These are phyloP conservation scores for Lobosporangium transversale DNA, from an alignment of 192 early-diverging fungal species.

Conservation along the genomic window DNA sequence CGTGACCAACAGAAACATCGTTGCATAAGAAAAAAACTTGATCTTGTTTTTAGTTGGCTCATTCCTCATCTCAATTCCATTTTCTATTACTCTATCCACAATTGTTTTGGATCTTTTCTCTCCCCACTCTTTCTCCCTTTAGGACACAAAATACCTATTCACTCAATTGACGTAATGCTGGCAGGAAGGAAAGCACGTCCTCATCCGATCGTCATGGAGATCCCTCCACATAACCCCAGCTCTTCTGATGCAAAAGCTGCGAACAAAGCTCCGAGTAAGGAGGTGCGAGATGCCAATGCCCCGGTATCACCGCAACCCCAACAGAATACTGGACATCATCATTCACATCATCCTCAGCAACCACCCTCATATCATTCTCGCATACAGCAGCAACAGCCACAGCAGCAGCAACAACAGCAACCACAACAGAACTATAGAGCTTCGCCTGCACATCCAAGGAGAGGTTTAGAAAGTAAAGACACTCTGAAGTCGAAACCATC, in stretches of 20 bases:
- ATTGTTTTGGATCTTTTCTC: too few relatives aligned
- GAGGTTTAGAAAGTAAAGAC: slow-evolving; percentile 41
- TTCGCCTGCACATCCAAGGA: slow-evolving; percentile 15
- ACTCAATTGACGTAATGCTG: slow-evolving; percentile 18
- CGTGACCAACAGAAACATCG: too few relatives aligned
- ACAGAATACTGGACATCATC: slow-evolving; percentile 23
- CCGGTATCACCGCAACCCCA: slow-evolving; percentile 42
- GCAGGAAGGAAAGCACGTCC: slow-evolving; percentile 30
- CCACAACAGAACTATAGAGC: slow-evolving; percentile 7
- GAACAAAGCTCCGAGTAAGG: neutral
- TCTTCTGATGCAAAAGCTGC: neutral
- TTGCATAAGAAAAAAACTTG: too few relatives aligned
- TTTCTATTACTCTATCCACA: too few relatives aligned
- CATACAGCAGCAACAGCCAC: slow-evolving; percentile 4
- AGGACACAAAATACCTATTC: too few relatives aligned
- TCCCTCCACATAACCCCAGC: slow-evolving; percentile 22
- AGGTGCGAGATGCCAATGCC: slow-evolving; percentile 23
- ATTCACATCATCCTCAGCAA: slow-evolving; percentile 11
- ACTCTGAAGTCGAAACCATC: slow-evolving; percentile 24
- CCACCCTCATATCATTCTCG: slow-evolving; percentile 5
- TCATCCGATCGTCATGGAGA: slow-evolving; percentile 19
- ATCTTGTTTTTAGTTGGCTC: too few relatives aligned
- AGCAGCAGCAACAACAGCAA: slow-evolving; percentile 15
- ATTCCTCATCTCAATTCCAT: too few relatives aligned
- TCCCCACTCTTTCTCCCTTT: neutral